A percentile compares a stretch with the other conserved stretches of the same genome.
These are phyloP conservation scores for Pseudoscleropodium purum DNA, from an alignment of 225 moss, liverwort and hornwort species.

Conservation along the genomic window DNA sequence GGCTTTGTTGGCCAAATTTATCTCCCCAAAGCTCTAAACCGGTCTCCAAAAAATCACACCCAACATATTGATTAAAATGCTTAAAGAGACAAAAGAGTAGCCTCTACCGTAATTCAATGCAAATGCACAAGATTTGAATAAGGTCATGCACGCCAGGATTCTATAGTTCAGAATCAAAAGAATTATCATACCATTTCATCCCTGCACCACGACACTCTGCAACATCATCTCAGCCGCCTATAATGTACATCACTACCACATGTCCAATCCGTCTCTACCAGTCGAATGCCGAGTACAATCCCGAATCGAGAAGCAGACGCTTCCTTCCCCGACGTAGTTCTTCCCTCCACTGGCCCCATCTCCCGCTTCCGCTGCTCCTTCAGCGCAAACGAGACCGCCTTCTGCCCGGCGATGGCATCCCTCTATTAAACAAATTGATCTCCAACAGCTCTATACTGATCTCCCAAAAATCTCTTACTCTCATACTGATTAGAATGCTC, in stretches of 20 bases:
- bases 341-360: slow-evolving; percentile 73
- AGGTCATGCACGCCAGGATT: not conserved
- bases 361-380: slow-evolving; percentile 57
- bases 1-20: not conserved
- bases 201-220: not conserved
- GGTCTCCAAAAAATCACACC: not conserved
- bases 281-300: slow-evolving; percentile 71
- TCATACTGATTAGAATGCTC: not conserved
- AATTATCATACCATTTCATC: not conserved
- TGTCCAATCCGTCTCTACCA: not conserved
- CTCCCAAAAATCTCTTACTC: not conserved
- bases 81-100: not conserved
- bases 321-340: slow-evolving; percentile 82
- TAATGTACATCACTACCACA: not conserved
- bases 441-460: not conserved
- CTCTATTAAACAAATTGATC: not conserved
- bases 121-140: not conserved
- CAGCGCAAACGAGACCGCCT: slow-evolving; percentile 46
- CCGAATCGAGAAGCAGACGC: slow-evolving; percentile 56
- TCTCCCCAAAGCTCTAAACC: too few relatives aligned
- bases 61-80: not conserved
- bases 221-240: not conserved
- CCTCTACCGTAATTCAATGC: not conserved
- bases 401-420: slow-evolving; percentile 72
- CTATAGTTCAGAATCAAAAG: not conserved